Base-by-base conservation (phyloP, 805 yeast species). In the Yarrowia alimentaria region DNA sequence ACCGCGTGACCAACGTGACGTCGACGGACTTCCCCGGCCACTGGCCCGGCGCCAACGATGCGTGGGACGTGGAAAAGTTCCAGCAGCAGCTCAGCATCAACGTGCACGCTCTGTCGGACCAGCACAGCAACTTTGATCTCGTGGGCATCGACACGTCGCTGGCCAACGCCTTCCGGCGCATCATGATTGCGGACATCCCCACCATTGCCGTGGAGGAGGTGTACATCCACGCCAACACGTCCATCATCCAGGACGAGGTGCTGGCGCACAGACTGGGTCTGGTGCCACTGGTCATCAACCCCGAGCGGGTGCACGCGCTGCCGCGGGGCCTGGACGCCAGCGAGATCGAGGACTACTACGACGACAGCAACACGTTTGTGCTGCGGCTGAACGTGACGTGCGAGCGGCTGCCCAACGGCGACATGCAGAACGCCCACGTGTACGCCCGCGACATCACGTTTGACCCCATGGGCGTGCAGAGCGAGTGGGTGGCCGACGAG, bases 151-250 rank as follows among this genome's bases (percentile, higher is more conserved):
- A 93, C 67, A 85, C 98, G 1, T 86, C 98, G 10, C 73, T 93
- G 53, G 90, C 98, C 35, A 93, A 93, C 71, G 97, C 99, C 0
- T 89, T 91, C 69, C 83, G 99, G 64, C 83, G 99, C 63, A 85
- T 93, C 60, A 90, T 93, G 98, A 81, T 93, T 51, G 79, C 97
- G 1, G 99, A 93, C 66, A 95, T 93, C 31, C 99, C 99, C 16
- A 78, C 93, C 1, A 94, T 91, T 38, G 98, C 99, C 12, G 85
- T 96, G 17, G 99, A 93, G 68, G 80, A 86, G 56, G 88, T 93
- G 13, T 89, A 83, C 64, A 77, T 93, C 54, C 85, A 85, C 72
- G 91, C 88, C 75, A 93, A 93, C 68, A 93, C 99, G 1, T 87
- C 96, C 1, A 96, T 93, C 42, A 87, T 93, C 57, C 97, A 90